Base-by-base conservation (phyloP, 2,329 filamentous ascomycete species). In the Talaromyces islandicus region DNA sequence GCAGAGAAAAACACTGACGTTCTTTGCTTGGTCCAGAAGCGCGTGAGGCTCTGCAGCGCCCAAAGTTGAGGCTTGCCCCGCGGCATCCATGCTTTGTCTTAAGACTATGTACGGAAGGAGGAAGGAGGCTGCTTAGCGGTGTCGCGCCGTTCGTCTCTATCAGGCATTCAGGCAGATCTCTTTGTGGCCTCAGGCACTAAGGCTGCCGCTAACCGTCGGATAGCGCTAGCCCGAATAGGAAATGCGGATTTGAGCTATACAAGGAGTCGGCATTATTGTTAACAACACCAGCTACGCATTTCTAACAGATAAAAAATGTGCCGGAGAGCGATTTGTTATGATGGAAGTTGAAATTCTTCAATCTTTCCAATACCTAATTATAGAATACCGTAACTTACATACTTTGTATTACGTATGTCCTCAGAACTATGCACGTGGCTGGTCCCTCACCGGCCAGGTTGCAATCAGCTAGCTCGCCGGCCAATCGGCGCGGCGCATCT, bases 21-120 rank as follows among this genome's bases (percentile, higher is more conserved):
- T 60, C 57, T 66, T 69, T 29, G 71, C 69, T 65, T 72, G 69
- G 60, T 64, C 64, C 14, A 71, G 61, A 63, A 72, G 67, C 53
- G 59, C 52, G 55, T 68, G 68, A 53, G 63, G 62, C 61, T 70
- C 68, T 53, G 64, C 63, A 41, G 64, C 68, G 60, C 60, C 65
- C 60, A 62, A 56, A 53, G 58, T 56, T 56, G 69, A 64, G 65
- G 64, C 63, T 59, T 68, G 67, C 64, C 70, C 68, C 65, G 64
- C 69, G 68, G 63, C 64, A 64, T 62, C 60, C 64, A 60, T 63
- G 53, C 56, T 60, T 35, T 46, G 43, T 53, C 60, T n/a, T 54
- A 57, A 29, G 54, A 55, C 59, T 65, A 66, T 65, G 64, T 61
- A 66, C 65, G 57, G 56, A 32, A 21, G 43, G 43, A 61, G 55